phyloP scores from a whole-genome alignment of 1,139 yeast species.

The Pichia sp. region DNA sequence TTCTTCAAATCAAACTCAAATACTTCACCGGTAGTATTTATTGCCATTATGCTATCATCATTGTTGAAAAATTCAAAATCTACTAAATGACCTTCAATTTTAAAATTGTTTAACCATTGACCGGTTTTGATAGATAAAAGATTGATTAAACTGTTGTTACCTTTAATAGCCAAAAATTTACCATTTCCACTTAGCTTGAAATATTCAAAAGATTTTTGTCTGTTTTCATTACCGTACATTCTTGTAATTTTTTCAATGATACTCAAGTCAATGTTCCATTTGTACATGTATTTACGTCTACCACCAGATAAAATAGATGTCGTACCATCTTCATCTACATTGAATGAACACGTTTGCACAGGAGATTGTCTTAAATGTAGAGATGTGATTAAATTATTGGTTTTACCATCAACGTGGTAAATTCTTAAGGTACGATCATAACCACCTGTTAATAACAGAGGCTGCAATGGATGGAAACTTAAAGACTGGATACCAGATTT shows the following conservation, averaged over 20 bases:
- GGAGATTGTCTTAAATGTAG: conserved; percentile 75
- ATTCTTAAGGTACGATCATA: conserved; percentile 83
- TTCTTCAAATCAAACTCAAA: conserved; percentile 71
- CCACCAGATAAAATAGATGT: conserved; percentile 76
- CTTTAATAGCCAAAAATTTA: conserved; percentile 63
- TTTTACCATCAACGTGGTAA: conserved; percentile 87
- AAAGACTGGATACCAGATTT: conserved; percentile 76
- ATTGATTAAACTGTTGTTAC: conserved; percentile 89
- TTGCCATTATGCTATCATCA: conserved; percentile 37
- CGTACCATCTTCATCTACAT: conserved; percentile 27
- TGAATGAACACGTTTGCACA: conserved; percentile 62
- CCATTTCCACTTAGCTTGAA: conserved; percentile 71
- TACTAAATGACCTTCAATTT: conserved; percentile 73
- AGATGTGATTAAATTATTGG: conserved; percentile 74
- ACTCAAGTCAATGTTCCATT: conserved; percentile 69
- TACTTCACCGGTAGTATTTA: conserved; percentile 76
- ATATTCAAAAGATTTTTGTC: conserved; percentile 82
- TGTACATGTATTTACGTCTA: conserved; percentile 83
- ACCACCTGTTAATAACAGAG: conserved; percentile 83
- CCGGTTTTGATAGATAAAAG: conserved; percentile 69
- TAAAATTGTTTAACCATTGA: conserved; percentile 80
- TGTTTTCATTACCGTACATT: conserved; percentile 83
- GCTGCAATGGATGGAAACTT: conserved; percentile 79
- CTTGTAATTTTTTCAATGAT: conserved; percentile 73
- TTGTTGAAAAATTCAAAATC: conserved; percentile 59